phyloP scores from a whole-genome alignment of 2,329 filamentous ascomycete species.

The Uncinocarpus reesii region DNA sequence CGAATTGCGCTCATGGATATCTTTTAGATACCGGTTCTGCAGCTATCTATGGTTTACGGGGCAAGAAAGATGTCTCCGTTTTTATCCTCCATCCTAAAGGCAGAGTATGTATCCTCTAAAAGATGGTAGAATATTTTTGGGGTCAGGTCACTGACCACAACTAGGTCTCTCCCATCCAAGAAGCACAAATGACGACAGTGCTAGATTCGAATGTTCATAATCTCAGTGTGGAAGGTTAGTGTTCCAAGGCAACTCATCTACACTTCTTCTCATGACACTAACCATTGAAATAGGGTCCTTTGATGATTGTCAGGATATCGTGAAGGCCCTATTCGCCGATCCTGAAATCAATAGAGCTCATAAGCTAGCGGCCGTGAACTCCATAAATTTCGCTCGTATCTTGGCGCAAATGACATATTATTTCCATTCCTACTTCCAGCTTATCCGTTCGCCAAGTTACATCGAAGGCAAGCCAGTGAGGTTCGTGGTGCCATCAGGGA shows the following conservation, averaged over 20 bases:
- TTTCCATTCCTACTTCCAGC: conserved; percentile 84
- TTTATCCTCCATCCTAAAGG: conserved; percentile 92
- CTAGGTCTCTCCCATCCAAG: conserved; percentile 72
- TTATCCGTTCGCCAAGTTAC: conserved; percentile 53
- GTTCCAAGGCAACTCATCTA: no score
- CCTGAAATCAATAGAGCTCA: conserved; percentile 69
- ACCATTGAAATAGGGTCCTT: conserved; percentile 52
- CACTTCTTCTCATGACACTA: not conserved
- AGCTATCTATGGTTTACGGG: conserved; percentile 86
- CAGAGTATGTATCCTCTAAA: conserved; percentile 44
- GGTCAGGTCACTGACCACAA: not conserved
- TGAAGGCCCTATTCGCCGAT: conserved; percentile 87
- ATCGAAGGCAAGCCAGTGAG: conserved; percentile 52
- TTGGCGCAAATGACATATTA: conserved; percentile 96
- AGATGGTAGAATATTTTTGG: no score
- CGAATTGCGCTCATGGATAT: not conserved
- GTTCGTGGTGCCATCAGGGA: conserved; percentile 86
- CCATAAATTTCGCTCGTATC: conserved; percentile 92
- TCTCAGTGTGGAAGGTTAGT: conserved; percentile 58
- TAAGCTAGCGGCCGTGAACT: conserved; percentile 87
- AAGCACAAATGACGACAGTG: conserved; percentile 94
- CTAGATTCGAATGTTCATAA: conserved; percentile 88
- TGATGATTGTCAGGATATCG: conserved; percentile 93
- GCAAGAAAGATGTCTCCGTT: conserved; percentile 93
- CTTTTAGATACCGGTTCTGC: conserved; percentile 66